Percentiles rank a stretch among this genome's conserved stretches.
These are phyloP conservation scores for Colletotrichum tropicicola DNA, from an alignment of 2,329 filamentous ascomycete species.

Conservation along the genomic window DNA sequence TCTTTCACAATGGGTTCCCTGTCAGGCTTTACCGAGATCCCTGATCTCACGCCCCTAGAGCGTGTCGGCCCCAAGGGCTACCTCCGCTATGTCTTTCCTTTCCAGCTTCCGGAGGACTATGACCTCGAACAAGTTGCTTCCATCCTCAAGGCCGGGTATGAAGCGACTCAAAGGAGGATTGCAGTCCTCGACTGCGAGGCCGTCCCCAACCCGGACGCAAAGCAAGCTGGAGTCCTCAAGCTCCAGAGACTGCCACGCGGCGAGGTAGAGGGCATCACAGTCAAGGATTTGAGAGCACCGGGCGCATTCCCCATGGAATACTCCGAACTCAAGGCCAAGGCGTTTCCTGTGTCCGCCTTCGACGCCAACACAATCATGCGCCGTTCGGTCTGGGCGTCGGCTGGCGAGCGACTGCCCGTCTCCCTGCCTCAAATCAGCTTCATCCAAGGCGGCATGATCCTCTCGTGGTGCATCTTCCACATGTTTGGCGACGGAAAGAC, in stretches of 20 bases:
- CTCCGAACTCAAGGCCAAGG: constrained; percentile 6
- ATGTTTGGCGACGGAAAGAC: constrained; percentile 7
- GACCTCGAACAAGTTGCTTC: constrained; percentile 36
- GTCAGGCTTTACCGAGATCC: constrained; percentile 19
- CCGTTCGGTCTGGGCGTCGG: not conserved
- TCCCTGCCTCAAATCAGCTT: constrained; percentile 11
- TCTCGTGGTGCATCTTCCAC: constrained; percentile 12
- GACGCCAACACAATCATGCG: not conserved
- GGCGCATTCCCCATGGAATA: constrained; percentile 6
- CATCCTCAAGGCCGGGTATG: constrained; percentile 40
- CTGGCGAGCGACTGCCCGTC: not conserved
- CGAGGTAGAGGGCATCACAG: not conserved
- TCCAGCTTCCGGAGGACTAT: constrained; percentile 42
- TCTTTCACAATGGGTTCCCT: constrained; percentile 1
- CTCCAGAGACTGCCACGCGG: not conserved
- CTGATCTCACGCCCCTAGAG: constrained; percentile 38
- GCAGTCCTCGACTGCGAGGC: constrained; percentile 40
- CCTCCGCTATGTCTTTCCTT: constrained; percentile 39
- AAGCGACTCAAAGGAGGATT: constrained; percentile 38
- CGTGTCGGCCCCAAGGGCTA: constrained; percentile 43
- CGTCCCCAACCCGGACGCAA: constrained; percentile 32
- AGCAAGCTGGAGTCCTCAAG: constrained; percentile 3
- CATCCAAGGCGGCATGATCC: constrained; percentile 15
- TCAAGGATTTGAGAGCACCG: constrained; percentile 15
- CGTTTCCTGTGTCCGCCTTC: constrained; percentile 11